phyloP scores from a whole-genome alignment of 495 filamentous ascomycete genomes.

The Lepidopterella palustris region DNA sequence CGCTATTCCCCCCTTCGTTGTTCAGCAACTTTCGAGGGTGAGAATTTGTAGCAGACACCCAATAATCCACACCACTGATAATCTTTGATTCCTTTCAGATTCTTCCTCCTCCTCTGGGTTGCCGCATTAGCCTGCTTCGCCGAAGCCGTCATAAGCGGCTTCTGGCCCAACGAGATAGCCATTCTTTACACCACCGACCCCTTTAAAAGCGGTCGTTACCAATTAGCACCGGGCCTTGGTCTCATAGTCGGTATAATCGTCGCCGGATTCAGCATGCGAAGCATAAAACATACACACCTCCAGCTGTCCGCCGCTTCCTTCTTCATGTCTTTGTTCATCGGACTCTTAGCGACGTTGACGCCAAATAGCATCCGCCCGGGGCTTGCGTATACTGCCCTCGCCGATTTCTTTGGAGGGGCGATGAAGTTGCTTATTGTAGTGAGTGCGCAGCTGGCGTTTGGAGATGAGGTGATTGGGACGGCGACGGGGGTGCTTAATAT shows the following conservation, averaged over 20 bases:
- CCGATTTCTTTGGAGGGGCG: neutral
- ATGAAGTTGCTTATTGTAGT: neutral
- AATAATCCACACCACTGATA: neutral
- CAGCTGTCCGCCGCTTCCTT: neutral
- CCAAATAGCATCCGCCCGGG: neutral
- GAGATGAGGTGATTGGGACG: neutral
- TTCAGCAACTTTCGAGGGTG: neutral
- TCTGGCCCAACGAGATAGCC: neutral
- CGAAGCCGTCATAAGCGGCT: neutral
- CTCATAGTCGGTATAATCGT: neutral
- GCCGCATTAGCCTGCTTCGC: neutral
- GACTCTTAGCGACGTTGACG: neutral
- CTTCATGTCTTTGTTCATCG: neutral
- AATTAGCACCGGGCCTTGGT: neutral
- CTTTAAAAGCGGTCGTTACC: neutral
- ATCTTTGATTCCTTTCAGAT: neutral
- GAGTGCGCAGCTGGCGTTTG: neutral
- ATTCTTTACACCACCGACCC: neutral
- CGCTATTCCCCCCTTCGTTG: neutral
- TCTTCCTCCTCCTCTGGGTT: neutral
- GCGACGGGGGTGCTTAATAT: neutral
- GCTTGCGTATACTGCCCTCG: neutral
- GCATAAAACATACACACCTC: neutral
- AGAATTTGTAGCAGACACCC: neutral
- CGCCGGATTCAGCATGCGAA: neutral